These are phyloP conservation scores for Botrytis deweyae DNA, from an alignment of 2,329 filamentous ascomycete species.

Conservation along the genomic window DNA sequence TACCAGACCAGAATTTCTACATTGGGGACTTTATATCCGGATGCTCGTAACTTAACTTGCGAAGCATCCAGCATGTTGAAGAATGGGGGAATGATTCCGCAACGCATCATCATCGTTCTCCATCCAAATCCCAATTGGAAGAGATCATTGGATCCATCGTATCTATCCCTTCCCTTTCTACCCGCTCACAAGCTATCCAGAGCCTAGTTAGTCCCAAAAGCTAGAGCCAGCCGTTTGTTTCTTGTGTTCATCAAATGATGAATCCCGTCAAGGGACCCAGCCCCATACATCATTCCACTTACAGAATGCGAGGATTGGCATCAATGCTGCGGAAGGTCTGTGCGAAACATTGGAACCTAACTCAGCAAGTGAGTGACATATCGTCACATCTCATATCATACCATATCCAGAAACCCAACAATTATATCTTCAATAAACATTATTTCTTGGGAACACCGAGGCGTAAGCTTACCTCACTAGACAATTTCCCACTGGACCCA, in stretches of 20 bases:
- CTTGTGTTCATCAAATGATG: not conserved
- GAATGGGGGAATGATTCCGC: not conserved
- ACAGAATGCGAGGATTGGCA: not conserved
- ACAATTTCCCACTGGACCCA: not conserved
- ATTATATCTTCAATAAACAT: not conserved
- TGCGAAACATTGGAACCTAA: not conserved
- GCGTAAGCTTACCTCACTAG: not conserved
- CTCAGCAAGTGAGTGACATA: not conserved
- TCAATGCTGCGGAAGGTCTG: not conserved
- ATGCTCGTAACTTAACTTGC: not conserved
- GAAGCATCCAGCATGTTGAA: not conserved
- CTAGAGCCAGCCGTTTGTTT: constrained; percentile 8
- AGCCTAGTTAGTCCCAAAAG: not conserved
- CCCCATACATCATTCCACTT: not conserved
- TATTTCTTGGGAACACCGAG: not conserved
- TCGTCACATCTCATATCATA: not conserved
- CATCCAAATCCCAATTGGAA: not conserved
- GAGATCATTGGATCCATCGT: not conserved
- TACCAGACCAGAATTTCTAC: not conserved
- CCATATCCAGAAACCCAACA: not conserved
- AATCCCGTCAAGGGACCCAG: not conserved
- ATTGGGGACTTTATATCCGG: not conserved
- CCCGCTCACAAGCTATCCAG: not conserved
- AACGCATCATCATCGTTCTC: not conserved
- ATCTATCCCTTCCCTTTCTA: not conserved